A percentile compares a stretch with the other conserved stretches of the same genome.
phyloP scores from a whole-genome alignment of 768 basidiomycete genomes.

The Mycena albidolilacea region DNA sequence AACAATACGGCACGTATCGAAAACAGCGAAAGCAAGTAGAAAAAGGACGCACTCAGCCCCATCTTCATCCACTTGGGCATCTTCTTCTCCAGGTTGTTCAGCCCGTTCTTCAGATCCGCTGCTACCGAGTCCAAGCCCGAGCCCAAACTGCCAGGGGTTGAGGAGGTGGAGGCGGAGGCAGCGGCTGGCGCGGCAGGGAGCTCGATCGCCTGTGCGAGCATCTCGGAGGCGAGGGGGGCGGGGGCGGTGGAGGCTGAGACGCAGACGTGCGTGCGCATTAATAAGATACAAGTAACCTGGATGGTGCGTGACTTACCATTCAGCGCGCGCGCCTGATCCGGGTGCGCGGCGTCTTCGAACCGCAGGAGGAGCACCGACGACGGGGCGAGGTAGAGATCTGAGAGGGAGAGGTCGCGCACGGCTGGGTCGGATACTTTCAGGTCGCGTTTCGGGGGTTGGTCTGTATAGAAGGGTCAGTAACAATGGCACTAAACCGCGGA shows the following conservation, averaged over 20 bases:
- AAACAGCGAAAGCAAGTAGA: background rate
- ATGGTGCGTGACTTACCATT: conserved; percentile 64
- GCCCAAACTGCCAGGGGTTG: background rate
- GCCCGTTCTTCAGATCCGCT: background rate
- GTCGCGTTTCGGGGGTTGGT: conserved; percentile 90
- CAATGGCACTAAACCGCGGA: background rate
- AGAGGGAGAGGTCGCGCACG: conserved; percentile 77
- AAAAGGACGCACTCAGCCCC: conserved; percentile 64
- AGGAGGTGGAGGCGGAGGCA: conserved; percentile 33
- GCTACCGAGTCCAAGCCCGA: conserved; percentile 4
- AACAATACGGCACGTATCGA: background rate
- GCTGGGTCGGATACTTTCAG: conserved; percentile 84
- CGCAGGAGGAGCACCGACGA: conserved; percentile 83
- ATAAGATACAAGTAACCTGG: conserved; percentile 4
- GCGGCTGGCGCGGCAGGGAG: conserved; percentile 70
- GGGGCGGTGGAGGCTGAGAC: conserved; percentile 64
- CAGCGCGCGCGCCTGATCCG: conserved; percentile 50
- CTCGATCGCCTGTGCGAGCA: conserved; percentile 74
- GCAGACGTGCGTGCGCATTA: background rate
- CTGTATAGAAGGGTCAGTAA: conserved; percentile 53
- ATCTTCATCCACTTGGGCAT: conserved; percentile 87
- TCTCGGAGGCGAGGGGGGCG: conserved; percentile 74
- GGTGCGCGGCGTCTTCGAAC: conserved; percentile 74
- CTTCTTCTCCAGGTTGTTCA: conserved; percentile 62
- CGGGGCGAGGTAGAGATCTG: conserved; percentile 83